Base-by-base conservation (phyloP, 495 filamentous ascomycete genomes). In the Paragyromitra xinjiangensis region DNA sequence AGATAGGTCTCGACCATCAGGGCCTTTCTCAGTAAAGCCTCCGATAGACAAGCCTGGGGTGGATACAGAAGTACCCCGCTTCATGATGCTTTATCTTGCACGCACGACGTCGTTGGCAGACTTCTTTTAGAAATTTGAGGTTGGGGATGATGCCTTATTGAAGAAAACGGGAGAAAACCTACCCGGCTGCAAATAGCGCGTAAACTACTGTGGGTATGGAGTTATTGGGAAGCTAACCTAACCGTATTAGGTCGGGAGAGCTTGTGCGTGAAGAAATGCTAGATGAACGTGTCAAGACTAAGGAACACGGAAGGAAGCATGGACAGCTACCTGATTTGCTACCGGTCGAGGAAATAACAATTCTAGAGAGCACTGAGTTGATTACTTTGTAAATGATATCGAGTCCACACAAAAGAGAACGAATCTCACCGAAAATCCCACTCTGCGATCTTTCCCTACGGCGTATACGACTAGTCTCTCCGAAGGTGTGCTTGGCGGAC, bases 51-150 rank as follows among this genome's bases (percentile, higher is more conserved):
- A 70, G 42, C 55, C 61, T 39, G 8, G 42, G 16, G 39, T 62
- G 62, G 55, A 61, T 59, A 22, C 19, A 16, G 5, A 24, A 59
- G 6, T 71, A 71, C 68, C 68, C 68, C 68, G 68, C 56, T 71
- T 53, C 4, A 51, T 51, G 16, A 1, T 48, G 29, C 68, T 55
- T 40, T 22, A 42, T 56, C 22, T 34, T 34, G 14, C 0, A 69
- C 44, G 22, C 50, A 56, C 37, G 19, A 44, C 19, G 50, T 34
- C 19, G 50, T 37, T 68, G 64, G 45, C 29, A 39, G 53, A 29
- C 39, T 44, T 22, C 53, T 59, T 26, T 45, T 40, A 40, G 68
- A 39, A 34, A 29, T 24, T 50, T 5, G 9, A 22, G 26, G n/a
- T 37, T 39, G 14, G 24, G 42, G 22, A 39, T 48, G 19, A 37